A percentile compares a stretch with the other conserved stretches of the same genome.
These are phyloP conservation scores for Cryptococcus sp. DNA, from an alignment of 1,284 basidiomycete species.

Conservation along the genomic window DNA sequence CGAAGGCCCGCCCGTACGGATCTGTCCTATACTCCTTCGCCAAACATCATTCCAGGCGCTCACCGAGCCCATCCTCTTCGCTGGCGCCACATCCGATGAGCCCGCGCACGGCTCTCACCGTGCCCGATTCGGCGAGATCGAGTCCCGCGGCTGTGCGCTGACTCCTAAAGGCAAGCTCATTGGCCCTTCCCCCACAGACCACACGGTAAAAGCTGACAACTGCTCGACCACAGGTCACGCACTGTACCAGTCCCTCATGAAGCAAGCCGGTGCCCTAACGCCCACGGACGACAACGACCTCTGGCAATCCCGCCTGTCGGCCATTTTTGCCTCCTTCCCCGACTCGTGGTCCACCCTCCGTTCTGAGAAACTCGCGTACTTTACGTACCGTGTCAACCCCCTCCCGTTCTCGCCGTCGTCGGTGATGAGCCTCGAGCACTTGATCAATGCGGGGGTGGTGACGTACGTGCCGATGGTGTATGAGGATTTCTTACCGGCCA, in stretches of 20 bases:
- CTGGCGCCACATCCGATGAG: slow-evolving; percentile 11
- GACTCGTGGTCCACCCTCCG: slow-evolving; percentile 35
- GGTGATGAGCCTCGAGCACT: slow-evolving; percentile 15
- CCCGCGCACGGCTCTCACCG: slow-evolving; percentile 39
- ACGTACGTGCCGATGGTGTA: slow-evolving; percentile 46
- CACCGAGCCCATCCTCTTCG: slow-evolving; percentile 48
- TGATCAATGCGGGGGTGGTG: slow-evolving; percentile 39
- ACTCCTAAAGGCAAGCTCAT: slow-evolving; percentile 43
- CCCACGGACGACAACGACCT: slow-evolving; percentile 36
- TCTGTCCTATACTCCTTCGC: slow-evolving; percentile 48
- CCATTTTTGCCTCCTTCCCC: slow-evolving; percentile 34
- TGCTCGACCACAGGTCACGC: slow-evolving; percentile 26
- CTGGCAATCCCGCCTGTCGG: slow-evolving; percentile 36
- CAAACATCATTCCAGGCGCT: slow-evolving; percentile 52
- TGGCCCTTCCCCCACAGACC: too few species aligned
- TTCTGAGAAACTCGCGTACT: slow-evolving; percentile 35
- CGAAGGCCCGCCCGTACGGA: slow-evolving; percentile 47
- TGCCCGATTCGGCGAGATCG: slow-evolving; percentile 53
- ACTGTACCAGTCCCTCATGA: slow-evolving; percentile 37
- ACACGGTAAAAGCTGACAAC: too few species aligned
- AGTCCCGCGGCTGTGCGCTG: slow-evolving; percentile 49
- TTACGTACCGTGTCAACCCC: slow-evolving; percentile 13
- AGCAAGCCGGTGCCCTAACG: slow-evolving; percentile 17
- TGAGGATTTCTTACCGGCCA: slow-evolving; percentile 52
- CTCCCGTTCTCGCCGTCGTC: not conserved